Base-by-base conservation (phyloP, 768 basidiomycete species). In the Tricholoma sp. region DNA sequence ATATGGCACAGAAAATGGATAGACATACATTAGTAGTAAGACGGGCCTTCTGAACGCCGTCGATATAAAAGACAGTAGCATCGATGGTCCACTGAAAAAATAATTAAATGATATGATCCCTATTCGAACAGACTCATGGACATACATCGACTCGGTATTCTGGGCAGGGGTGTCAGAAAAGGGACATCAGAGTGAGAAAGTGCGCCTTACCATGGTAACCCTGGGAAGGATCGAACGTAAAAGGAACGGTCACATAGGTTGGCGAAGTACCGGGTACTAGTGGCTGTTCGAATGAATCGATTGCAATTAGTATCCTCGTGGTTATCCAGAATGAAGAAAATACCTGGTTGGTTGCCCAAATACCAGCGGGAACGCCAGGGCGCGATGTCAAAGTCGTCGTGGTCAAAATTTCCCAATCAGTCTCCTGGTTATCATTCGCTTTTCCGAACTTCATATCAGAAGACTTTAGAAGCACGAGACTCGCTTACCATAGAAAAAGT, bases 321-420 rank as follows among this genome's bases (percentile, higher is more conserved):
- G n/a, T 32, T 43, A 43, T 29, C 46, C 18, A 45, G 19, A 27
- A 47, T 16, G 8, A 9, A 29, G 19, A 21, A 52, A 35, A 4
- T 58, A 70, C 72, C 57, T 73, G 69, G 43, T 72, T 72, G 22
- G 71, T 71, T 16, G 72, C 71, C 73, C 73, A 73, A 31, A 72
- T 72, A 11, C 73, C 73, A 41, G 70, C 64, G 50, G 68, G 67
- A 49, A 73, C 67, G 27, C 66, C 53, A 14, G 63, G 51, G 52
- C 62, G 71, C 6, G 65, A 43, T n/a, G 52, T 56, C 21, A 65
- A 61, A 6, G 66, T 64, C 5, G 73, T 74, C 56, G 64, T 71
- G 7, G 73, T 74, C 58, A 74, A 61, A 31, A 70, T 73, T 50
- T 73, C 73, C 54, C 60, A 72, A 53, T 74, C 73, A 18, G n/a